phyloP scores from a whole-genome alignment of 192 early-diverging fungal species.

The Gaertneriomyces sp. region DNA sequence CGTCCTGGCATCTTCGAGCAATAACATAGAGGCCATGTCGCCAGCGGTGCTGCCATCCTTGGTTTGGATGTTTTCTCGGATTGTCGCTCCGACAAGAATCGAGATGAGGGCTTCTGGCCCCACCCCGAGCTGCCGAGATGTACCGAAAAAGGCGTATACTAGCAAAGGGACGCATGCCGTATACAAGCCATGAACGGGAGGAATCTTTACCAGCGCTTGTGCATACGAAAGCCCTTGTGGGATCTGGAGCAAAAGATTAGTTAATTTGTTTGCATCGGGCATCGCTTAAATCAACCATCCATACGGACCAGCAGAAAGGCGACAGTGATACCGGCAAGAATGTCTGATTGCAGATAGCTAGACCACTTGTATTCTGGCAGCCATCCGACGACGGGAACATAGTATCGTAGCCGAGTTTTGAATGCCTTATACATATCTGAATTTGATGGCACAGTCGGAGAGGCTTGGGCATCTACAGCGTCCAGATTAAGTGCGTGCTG shows the following conservation, averaged over 20 bases:
- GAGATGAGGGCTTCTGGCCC: slow-evolving; percentile 93
- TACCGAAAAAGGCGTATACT: slow-evolving; percentile 88
- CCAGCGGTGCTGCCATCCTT: slow-evolving; percentile 8
- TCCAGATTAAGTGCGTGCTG: too few species aligned
- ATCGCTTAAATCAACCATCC: neutral
- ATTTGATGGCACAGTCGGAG: too few species aligned
- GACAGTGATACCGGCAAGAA: slow-evolving; percentile 82
- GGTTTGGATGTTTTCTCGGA: slow-evolving; percentile 50
- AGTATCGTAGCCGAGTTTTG: slow-evolving; percentile 73
- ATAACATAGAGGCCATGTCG: slow-evolving; percentile 35
- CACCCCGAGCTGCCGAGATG: slow-evolving; percentile 90
- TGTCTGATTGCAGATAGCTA: slow-evolving; percentile 64
- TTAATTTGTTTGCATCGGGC: neutral
- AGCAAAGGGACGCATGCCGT: slow-evolving; percentile 78
- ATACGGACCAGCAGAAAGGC: slow-evolving; percentile 43
- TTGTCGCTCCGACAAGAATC: slow-evolving; percentile 71
- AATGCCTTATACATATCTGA: slow-evolving; percentile 9
- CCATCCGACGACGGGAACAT: slow-evolving; percentile 92
- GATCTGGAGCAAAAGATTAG: slow-evolving; percentile 21
- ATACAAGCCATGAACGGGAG: slow-evolving; percentile 89
- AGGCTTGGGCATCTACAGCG: too few species aligned
- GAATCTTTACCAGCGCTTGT: slow-evolving; percentile 75
- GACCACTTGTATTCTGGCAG: slow-evolving; percentile 70
- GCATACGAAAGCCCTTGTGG: slow-evolving; percentile 80
- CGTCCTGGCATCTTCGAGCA: slow-evolving; percentile 39